Base-by-base conservation (phyloP, 495 filamentous ascomycete genomes). In the Monascus purpureus region DNA sequence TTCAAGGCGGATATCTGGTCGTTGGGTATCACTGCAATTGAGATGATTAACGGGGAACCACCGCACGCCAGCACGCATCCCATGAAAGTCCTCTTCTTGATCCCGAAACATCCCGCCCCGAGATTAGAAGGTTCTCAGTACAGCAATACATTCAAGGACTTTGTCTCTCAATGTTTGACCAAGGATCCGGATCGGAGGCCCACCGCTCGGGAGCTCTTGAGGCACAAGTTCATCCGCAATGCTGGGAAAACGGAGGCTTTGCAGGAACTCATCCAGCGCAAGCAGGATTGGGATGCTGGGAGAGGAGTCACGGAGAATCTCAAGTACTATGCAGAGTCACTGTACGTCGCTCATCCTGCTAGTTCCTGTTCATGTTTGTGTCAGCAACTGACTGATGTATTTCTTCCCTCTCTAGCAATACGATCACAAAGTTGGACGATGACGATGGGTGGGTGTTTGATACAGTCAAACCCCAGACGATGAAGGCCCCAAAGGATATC, bases 1-100 rank as follows among this genome's bases (percentile, higher is more conserved):
- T 93, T 82, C 61, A 93, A 93, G 59, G 90, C 90, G 13, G 90
- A 97, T 51, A 87, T 97, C 27, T 97, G 90, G 90, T 95, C 87
- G 2, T 59, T 97, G 28, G 90, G 90, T 5, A 95, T 97, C 43
- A 94, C 90, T 0, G 90, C 90, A 13, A 82, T 96, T 39, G 90
- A 97, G 52, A 67, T 97, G 59, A 80, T 84, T 23, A 74, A 84
- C 27, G 90, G 90, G 45, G 87, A 96, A 46, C 90, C 90, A 3
- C 90, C 90, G 1, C 76, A 95, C 50, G 83, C 85, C 8, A 77
- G 75, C 41, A 80, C 77, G 0, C 90, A 97, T 51, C 92, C 90
- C 6, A 97, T 97, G 90, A 97, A 97, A 53, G 86, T 95, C 11
- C 65, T 97, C n/a, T 94, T 97, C 55, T 65, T 85, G 30, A 97